Evolutionary conservation across 2,329 filamentous ascomycete genomes (phyloP), one percentile per base, ranked within the genome.

Genomic region (Orbilia javanica): DNA sequence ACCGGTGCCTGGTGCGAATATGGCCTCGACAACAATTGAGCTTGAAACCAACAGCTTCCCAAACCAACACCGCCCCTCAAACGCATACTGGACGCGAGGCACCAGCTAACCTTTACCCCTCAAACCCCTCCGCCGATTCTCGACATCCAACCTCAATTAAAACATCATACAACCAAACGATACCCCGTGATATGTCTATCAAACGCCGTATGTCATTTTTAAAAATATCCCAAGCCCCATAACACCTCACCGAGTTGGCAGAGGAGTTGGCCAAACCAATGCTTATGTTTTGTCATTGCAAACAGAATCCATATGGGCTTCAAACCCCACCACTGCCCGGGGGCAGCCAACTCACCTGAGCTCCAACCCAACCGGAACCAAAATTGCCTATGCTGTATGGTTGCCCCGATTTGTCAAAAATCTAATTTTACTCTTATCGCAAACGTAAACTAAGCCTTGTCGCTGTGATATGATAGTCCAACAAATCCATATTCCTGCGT

Each of bases 401-500:
- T n/a, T 7, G 20, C n/a, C 18, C n/a, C n/a, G 34, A 62, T 18
- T 4, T 25, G 46, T 74, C 18, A 3, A 20, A 50, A 50, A 25
- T 50, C 11, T 48, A 52, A 10, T 46, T 31, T 8, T 60, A 2
- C 27, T 53, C 10, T 15, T 31, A 8, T 31, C 25, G 18, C 13
- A 53, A 13, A 10, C 20, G 10, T 10, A 60, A 20, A n/a, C 34
- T 60, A 60, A 60, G 34, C 34, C 20, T 27, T 7, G 34, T 27
- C 27, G 31, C 5, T 25, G 55, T 39, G 55, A 53, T 81, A 96
- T 31, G 20, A 53, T 81, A 96, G 93, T 95, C 94, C 66, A 94
- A 93, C 83, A 98, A 98, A 87, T 98, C 95, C 79, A 91, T 99
- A 85, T 98, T 97, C 86, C 88, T 99, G 57, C 93, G 96, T 81